These are phyloP conservation scores for Salvia splendens DNA, from an alignment of 257 asterid species.

Conservation along the genomic window DNA sequence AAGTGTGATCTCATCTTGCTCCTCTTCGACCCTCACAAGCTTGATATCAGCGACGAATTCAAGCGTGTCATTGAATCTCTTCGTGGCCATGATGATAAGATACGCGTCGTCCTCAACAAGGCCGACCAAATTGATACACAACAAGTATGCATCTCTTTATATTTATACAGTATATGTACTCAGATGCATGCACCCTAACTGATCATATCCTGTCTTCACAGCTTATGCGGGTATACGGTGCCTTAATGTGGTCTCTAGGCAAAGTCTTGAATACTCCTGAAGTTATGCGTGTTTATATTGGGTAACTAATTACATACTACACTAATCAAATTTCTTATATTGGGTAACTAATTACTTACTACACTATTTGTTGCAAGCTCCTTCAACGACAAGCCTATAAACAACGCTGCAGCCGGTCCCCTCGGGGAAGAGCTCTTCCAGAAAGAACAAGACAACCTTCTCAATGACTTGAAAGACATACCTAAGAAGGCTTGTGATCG, in stretches of 20 bases:
- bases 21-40: slow-evolving; percentile 95
- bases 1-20: slow-evolving; percentile 90
- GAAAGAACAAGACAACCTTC: slow-evolving; percentile 90
- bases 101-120: slow-evolving; percentile 93
- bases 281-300: slow-evolving; percentile 88
- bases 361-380: slow-evolving; percentile 48
- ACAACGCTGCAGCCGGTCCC: slow-evolving; percentile 71
- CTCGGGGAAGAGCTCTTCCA: slow-evolving; percentile 81
- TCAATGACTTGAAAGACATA: slow-evolving; percentile 70
- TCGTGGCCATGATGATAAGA: slow-evolving; percentile 95
- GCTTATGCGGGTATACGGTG: slow-evolving; percentile 99
- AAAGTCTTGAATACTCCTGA: slow-evolving; percentile 96
- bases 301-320: slow-evolving; percentile 41
- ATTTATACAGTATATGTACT: background rate
- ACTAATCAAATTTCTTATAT: slow-evolving; percentile 27
- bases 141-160: slow-evolving; percentile 49
- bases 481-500: slow-evolving; percentile 98
- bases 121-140: slow-evolving; percentile 98
- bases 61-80: slow-evolving; percentile 87
- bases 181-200: slow-evolving; percentile 9
- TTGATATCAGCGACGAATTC: slow-evolving; percentile 94
- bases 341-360: slow-evolving; percentile 49
- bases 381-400: slow-evolving; percentile 85
- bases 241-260: slow-evolving; percentile 98
- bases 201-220: slow-evolving; percentile 35